Evolutionary conservation across 345 rosid species (phyloP).

Genomic region (Brassica juncea): DNA sequence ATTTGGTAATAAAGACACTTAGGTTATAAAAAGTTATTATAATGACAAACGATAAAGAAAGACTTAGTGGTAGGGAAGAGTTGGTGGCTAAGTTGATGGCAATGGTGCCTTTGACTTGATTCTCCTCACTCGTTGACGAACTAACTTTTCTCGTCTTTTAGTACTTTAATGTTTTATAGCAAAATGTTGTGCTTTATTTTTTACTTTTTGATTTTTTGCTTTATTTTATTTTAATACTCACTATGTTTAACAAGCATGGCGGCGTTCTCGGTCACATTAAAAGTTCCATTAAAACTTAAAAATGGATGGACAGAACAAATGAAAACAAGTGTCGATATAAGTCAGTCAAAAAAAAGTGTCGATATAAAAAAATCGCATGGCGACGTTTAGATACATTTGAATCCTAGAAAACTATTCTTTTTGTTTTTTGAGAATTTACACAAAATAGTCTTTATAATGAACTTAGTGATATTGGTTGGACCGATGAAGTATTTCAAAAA

Average conservation of each 20-base stretch:
- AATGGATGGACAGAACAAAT: conserved; percentile 7
- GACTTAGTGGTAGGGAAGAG: conserved; percentile 43
- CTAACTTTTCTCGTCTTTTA: conserved; percentile 22
- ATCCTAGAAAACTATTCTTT: neutral
- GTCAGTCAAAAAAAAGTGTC: conserved; percentile 10
- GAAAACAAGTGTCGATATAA: conserved; percentile 15
- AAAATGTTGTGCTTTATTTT: neutral
- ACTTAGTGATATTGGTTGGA: neutral
- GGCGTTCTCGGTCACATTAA: conserved; percentile 34
- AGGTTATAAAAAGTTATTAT: neutral
- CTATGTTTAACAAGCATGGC: conserved; percentile 24
- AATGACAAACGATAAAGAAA: conserved; percentile 24
- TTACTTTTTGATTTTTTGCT: neutral
- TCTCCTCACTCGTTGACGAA: conserved; percentile 20
- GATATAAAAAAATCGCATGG: conserved; percentile 7
- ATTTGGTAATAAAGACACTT: neutral
- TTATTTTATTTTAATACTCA: neutral
- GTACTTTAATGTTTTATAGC: neutral
- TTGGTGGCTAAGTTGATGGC: conserved; percentile 43
- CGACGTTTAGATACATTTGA: conserved; percentile 7
- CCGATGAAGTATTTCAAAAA: neutral
- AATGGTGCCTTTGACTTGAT: conserved; percentile 42
- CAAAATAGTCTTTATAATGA: neutral
- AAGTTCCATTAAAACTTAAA: neutral
- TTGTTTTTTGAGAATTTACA: neutral